Evolutionary conservation across 345 rosid species (phyloP), one percentile per base, ranked within the genome.

Genomic region (Arabis alpina): DNA sequence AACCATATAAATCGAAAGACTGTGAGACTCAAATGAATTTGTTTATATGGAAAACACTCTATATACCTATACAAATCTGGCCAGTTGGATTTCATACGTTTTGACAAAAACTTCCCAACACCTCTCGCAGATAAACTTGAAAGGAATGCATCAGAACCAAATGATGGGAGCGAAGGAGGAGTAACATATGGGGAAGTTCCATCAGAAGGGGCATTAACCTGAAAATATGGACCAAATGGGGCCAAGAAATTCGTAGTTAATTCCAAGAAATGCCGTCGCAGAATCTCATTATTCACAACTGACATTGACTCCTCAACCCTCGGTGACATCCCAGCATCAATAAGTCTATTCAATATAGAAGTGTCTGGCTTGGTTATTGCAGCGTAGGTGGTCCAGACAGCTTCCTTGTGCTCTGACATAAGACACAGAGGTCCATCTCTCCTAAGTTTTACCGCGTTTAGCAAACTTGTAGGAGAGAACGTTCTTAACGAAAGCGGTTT

Each of bases 241-340:
- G 99, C 87, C 82, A 94, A 84, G 70, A 94, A 89, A 79, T 94
- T 94, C 54, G 98, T 89, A 10, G 99, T 91, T 16, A 94, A 96
- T 80, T 91, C 99, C 87, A 91, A 81, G 84, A 94, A 94, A 82
- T 94, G 99, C 66, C 99, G 82, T 16, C 97, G 86, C 62, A 94
- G 73, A 73, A 94, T 91, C 82, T 94, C 97, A 66, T 94, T 94
- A 75, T 94, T 94, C 69, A 94, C 99, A 30, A 94, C 91, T 2
- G 99, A 91, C 99, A 94, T 94, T 12, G 99, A 89, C 75, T 91
- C 97, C 87, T 94, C 99, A 60, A 91, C 90, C 82, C 96, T 85
- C 0, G 98, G 98, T 3, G 97, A 91, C 82, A 87, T 56, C 66
- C 99, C 99, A 39, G 96, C 97, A 77, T 94, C 99, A 72, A 94